Conservation (phyloP, 768 basidiomycete species). For the Psilocybe cyanescens region DNA sequence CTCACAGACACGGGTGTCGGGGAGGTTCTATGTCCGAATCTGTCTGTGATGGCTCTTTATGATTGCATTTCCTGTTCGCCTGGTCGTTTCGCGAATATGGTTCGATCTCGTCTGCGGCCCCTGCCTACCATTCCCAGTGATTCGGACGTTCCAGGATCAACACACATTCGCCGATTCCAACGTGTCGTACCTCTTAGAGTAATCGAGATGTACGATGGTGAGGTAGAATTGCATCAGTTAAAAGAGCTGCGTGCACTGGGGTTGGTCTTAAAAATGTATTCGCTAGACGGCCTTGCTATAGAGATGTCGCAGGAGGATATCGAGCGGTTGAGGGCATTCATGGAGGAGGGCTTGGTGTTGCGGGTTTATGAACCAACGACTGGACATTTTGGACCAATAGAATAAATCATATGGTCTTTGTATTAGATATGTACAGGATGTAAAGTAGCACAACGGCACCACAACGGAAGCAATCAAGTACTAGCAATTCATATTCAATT, state of each 20-base stretch:
- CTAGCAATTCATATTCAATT: too few relatives aligned
- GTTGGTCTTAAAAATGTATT: slow-evolving; percentile 23
- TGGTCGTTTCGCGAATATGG: slow-evolving; percentile 21
- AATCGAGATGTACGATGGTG: slow-evolving; percentile 20
- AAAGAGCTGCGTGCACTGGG: slow-evolving; percentile 19
- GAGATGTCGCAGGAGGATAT: slow-evolving; percentile 18
- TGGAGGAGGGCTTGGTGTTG: slow-evolving; percentile 18
- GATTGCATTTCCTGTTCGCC: slow-evolving; percentile 22
- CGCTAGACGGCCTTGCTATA: slow-evolving; percentile 4
- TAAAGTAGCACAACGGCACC: neutral
- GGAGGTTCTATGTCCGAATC: slow-evolving; percentile 22
- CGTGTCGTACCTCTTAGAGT: slow-evolving; percentile 12
- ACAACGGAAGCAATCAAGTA: too few relatives aligned
- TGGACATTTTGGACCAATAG: slow-evolving; percentile 18
- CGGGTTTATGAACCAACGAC: slow-evolving; percentile 19
- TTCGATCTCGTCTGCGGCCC: slow-evolving; percentile 16
- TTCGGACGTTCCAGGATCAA: neutral
- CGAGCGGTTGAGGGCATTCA: slow-evolving; percentile 12
- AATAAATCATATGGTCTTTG: neutral
- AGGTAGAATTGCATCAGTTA: slow-evolving; percentile 12
- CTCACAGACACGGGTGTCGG: slow-evolving; percentile 16
- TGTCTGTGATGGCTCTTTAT: slow-evolving; percentile 25
- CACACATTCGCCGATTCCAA: neutral
- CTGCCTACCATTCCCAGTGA: neutral
- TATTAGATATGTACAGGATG: slow-evolving; percentile 1